Evolutionary conservation across 2,329 filamentous ascomycete species (phyloP).

Genomic region (Verticillium tricorpus): DNA sequence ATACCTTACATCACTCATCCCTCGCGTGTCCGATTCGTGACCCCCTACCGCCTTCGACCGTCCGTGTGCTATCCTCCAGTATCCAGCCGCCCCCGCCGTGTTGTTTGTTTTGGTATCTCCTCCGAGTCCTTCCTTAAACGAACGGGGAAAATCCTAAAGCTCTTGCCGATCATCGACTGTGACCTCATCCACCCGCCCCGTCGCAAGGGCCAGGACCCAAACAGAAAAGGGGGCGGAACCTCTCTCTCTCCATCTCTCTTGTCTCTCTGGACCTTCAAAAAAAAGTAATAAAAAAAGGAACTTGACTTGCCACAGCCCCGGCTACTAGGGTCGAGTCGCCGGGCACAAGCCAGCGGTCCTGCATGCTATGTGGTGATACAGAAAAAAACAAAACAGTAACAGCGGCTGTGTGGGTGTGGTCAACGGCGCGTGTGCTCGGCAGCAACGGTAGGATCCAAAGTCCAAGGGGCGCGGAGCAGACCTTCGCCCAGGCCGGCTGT

Average conservation of each 20-base stretch:
- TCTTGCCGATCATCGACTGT: neutral
- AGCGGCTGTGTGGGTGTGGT: neutral
- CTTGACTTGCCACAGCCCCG: neutral
- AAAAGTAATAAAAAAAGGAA: neutral
- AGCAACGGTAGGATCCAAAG: neutral
- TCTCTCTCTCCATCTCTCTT: too few species aligned
- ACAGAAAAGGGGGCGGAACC: neutral
- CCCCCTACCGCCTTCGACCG: neutral
- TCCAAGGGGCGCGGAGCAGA: neutral
- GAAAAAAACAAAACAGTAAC: neutral
- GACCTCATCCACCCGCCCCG: neutral
- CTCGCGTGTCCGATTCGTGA: neutral
- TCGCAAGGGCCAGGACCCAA: neutral
- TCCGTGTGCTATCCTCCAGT: neutral
- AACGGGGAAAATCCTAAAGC: neutral
- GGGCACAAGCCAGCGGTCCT: neutral
- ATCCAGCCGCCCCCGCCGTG: neutral
- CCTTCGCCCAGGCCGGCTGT: neutral
- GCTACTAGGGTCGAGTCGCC: neutral
- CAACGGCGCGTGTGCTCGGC: neutral
- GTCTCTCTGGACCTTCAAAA: neutral
- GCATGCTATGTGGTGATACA: neutral
- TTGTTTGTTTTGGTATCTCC: conserved; percentile 10
- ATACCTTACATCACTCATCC: neutral
- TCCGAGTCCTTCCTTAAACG: conserved; percentile 6